These are phyloP conservation scores for Tricholoma saponaceum DNA, from an alignment of 768 basidiomycete species.

Conservation along the genomic window DNA sequence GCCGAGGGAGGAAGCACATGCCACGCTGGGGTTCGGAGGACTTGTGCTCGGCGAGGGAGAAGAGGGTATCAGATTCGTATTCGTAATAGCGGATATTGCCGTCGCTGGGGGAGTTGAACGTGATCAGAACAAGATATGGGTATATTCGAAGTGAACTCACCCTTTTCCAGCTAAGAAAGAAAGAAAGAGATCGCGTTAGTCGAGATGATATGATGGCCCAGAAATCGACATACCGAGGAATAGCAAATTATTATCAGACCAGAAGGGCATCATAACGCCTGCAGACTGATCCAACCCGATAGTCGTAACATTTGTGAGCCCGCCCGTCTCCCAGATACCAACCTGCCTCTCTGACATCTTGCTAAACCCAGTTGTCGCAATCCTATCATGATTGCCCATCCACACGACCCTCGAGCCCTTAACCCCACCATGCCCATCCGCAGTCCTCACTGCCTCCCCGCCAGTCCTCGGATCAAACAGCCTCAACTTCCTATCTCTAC, in stretches of 20 bases:
- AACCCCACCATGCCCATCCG: constrained; percentile 90
- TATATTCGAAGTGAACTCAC: constrained; percentile 31
- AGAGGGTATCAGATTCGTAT: constrained; percentile 81
- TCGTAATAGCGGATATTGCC: constrained; percentile 99
- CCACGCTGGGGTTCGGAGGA: constrained; percentile 92
- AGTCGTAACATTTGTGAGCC: constrained; percentile 73
- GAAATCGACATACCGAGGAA: constrained; percentile 57
- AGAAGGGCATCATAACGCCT: constrained; percentile 97
- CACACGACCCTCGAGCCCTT: constrained; percentile 87
- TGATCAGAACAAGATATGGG: background rate
- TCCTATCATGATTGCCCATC: constrained; percentile 85
- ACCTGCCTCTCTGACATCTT: constrained; percentile 95
- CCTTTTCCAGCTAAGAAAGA: constrained; percentile 74
- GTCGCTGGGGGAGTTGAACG: constrained; percentile 49
- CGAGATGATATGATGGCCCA: background rate
- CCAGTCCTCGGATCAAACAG: constrained; percentile 89
- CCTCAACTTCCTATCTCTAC: constrained; percentile 87
- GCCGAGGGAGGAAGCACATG: constrained; percentile 93
- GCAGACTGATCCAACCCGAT: constrained; percentile 82
- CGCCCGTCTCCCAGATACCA: constrained; percentile 83
- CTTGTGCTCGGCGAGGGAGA: constrained; percentile 79
- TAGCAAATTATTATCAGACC: constrained; percentile 88
- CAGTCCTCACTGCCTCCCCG: constrained; percentile 72
- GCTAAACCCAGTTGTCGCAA: constrained; percentile 96
- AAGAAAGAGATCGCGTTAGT: constrained; percentile 1